Conservation (phyloP, 2,329 filamentous ascomycete species). For the Arthrobotrys entomopaga region DNA sequence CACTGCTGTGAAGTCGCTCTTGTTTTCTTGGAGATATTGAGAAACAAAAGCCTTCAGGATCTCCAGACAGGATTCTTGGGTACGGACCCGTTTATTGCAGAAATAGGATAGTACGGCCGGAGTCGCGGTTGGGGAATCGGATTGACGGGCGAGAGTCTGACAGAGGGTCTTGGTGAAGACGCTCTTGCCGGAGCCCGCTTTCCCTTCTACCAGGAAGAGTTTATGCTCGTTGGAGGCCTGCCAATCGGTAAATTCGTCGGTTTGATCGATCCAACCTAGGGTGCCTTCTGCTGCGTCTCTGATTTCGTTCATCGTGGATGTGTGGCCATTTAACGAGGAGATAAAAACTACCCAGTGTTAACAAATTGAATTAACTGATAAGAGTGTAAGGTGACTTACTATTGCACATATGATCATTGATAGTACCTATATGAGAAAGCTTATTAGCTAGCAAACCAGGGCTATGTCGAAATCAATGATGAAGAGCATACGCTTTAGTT, state of each 20-base stretch:
- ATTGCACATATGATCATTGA: constrained; percentile 32
- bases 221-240: constrained; percentile 2
- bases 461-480: neutral
- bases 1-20: constrained; percentile 19
- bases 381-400: neutral
- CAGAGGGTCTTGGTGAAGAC: constrained; percentile 35
- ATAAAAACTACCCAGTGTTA: constrained; percentile 18
- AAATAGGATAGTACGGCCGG: constrained; percentile 19
- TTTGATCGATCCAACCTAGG: constrained; percentile 19
- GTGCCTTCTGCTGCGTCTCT: constrained; percentile 27
- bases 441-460: neutral
- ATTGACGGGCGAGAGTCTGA: neutral
- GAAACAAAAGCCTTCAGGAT: constrained; percentile 23
- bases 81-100: constrained; percentile 27
- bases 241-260: constrained; percentile 15
- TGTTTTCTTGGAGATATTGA: constrained; percentile 27
- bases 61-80: constrained; percentile 9
- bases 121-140: neutral
- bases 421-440: neutral
- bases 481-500: constrained; percentile 20
- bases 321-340: neutral
- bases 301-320: constrained; percentile 28
- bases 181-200: constrained; percentile 34
- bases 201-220: constrained; percentile 25
- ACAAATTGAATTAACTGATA: neutral